Conservation (phyloP, 768 basidiomycete genomes). For the Russula sp. region DNA sequence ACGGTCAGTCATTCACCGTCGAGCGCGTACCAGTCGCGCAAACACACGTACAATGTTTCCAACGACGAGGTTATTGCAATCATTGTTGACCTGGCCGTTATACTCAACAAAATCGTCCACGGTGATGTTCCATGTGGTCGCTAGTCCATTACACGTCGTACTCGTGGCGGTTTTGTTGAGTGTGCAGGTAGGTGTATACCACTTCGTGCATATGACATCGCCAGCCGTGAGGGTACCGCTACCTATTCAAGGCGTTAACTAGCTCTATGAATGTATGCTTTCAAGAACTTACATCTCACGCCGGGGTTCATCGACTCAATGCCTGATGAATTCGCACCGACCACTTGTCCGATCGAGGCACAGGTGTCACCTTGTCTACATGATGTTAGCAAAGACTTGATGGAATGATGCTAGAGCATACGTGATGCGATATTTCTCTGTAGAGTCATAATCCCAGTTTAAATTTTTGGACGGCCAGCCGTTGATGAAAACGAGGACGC, state of each 20-base stretch:
- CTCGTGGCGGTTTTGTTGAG: constrained; percentile 12
- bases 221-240: not conserved
- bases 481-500: not conserved
- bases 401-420: not conserved
- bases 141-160: not conserved
- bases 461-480: not conserved
- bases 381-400: not conserved
- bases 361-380: constrained; percentile 1
- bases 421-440: not conserved
- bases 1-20: not conserved
- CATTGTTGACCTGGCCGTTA: constrained; percentile 8
- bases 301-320: constrained; percentile 10
- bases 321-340: not conserved
- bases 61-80: constrained; percentile 6
- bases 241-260: not conserved
- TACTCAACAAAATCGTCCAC: not conserved
- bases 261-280: not conserved
- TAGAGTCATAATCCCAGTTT: not conserved
- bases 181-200: constrained; percentile 7
- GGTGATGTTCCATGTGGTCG: not conserved
- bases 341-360: not conserved
- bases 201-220: not conserved
- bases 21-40: too few species aligned
- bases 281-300: not conserved
- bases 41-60: constrained; percentile 9